These are phyloP conservation scores for Podila minutissima DNA, from an alignment of 192 early-diverging fungal species.

Conservation along the genomic window DNA sequence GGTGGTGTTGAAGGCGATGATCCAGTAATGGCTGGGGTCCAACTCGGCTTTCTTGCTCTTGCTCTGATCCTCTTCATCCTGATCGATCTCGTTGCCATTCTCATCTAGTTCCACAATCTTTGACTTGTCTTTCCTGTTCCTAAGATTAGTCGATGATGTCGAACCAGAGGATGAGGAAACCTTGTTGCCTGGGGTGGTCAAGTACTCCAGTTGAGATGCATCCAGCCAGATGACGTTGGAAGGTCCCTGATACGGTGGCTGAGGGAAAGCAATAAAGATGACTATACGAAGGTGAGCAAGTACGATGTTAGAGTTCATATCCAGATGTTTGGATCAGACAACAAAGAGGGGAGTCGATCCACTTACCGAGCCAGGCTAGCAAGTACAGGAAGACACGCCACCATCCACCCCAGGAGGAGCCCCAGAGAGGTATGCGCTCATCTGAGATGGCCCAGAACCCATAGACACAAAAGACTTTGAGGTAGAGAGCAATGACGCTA, in stretches of 20 bases:
- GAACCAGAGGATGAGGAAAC: slow-evolving; percentile 16
- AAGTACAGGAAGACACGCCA: slow-evolving; percentile 51
- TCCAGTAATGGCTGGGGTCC: slow-evolving; percentile 58
- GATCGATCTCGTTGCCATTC: slow-evolving; percentile 14
- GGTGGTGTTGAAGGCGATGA: slow-evolving; percentile 60
- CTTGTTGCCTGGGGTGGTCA: slow-evolving; percentile 15
- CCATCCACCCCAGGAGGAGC: slow-evolving; percentile 30
- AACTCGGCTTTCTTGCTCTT: not conserved
- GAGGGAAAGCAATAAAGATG: slow-evolving; percentile 54
- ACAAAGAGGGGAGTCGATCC: not conserved
- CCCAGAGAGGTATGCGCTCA: slow-evolving; percentile 5
- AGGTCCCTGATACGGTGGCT: slow-evolving; percentile 63
- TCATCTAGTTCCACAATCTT: slow-evolving; percentile 50
- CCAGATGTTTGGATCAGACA: not conserved
- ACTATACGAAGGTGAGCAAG: slow-evolving; percentile 21
- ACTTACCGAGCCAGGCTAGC: slow-evolving; percentile 53
- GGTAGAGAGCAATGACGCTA: slow-evolving; percentile 56
- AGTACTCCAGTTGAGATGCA: slow-evolving; percentile 38
- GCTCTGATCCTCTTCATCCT: slow-evolving; percentile 1
- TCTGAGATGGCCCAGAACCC: slow-evolving; percentile 41
- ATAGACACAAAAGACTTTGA: slow-evolving; percentile 54
- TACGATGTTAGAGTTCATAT: not conserved
- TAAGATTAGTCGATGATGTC: slow-evolving; percentile 13
- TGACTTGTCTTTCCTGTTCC: slow-evolving; percentile 4
- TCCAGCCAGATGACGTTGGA: slow-evolving; percentile 55